Percentiles rank a stretch among this genome's conserved stretches.
Conservation (phyloP, 2,329 filamentous ascomycete species). For the Alternaria sp. region DNA sequence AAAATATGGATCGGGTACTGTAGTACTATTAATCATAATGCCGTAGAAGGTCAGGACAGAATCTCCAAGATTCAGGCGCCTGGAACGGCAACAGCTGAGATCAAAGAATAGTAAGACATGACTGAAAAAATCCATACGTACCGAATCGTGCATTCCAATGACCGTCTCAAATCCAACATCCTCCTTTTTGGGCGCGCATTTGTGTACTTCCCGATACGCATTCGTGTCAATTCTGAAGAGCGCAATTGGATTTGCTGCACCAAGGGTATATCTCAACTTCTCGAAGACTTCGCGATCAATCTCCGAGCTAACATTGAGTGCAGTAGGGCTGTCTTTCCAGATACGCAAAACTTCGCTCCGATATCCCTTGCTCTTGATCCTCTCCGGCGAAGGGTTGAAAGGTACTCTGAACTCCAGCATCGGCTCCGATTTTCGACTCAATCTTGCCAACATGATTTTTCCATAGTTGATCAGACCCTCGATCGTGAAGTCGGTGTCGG, state of each 20-base stretch:
- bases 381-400: constrained; percentile 63
- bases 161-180: constrained; percentile 68
- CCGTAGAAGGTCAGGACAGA: background rate
- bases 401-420: constrained; percentile 72
- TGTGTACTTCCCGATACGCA: constrained; percentile 63
- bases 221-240: constrained; percentile 71
- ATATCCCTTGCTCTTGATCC: constrained; percentile 67
- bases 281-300: constrained; percentile 62
- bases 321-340: constrained; percentile 64
- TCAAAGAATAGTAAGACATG: background rate
- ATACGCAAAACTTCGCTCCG: constrained; percentile 66
- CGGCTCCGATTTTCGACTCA: constrained; percentile 55
- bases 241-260: constrained; percentile 68
- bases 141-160: constrained; percentile 73
- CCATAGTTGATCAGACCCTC: constrained; percentile 42
- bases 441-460: constrained; percentile 42
- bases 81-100: background rate
- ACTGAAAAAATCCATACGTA: constrained; percentile 39
- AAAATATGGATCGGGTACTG: constrained; percentile 74
- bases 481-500: constrained; percentile 41
- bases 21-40: background rate
- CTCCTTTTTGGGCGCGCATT: constrained; percentile 64
- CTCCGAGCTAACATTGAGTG: constrained; percentile 54
- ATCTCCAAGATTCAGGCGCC: background rate
- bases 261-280: constrained; percentile 70